Percentiles rank a stretch among this genome's conserved stretches.
phyloP scores from a whole-genome alignment of 2,329 filamentous ascomycete genomes.

The Chrysoporthe deuterocubensis region DNA sequence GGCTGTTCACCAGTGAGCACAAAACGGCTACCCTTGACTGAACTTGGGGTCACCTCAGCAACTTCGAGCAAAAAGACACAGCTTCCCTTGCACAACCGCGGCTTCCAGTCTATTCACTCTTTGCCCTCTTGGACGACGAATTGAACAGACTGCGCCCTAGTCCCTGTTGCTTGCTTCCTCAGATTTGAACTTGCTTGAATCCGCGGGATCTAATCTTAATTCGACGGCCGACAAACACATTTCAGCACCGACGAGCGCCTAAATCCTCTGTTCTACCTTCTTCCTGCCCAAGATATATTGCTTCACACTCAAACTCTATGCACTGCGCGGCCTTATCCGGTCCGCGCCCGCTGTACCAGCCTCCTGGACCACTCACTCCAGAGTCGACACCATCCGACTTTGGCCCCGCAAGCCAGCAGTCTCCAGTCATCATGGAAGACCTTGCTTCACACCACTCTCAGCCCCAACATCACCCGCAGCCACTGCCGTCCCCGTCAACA shows the following conservation, averaged over 20 bases:
- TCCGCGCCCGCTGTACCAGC: constrained; percentile 7
- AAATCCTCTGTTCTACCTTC: background rate
- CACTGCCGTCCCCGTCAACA: constrained; percentile 51
- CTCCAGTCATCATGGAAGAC: constrained; percentile 19
- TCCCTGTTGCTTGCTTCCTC: too few species aligned
- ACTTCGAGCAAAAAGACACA: background rate
- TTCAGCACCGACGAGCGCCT: background rate
- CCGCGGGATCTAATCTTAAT: constrained; percentile 11
- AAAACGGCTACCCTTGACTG: background rate
- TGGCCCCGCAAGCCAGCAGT: constrained; percentile 14
- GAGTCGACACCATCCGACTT: constrained; percentile 24
- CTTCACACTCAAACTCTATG: constrained; percentile 12
- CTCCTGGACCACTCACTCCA: constrained; percentile 12
- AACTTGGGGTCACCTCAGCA: background rate
- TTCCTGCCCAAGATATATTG: background rate
- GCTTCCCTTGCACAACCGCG: background rate
- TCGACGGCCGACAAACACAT: constrained; percentile 3
- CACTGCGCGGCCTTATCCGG: constrained; percentile 16
- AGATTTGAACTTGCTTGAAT: background rate
- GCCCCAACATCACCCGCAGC: constrained; percentile 26
- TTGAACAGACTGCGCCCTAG: background rate
- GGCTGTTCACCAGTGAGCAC: background rate
- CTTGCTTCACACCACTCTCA: background rate
- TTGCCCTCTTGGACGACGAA: too few species aligned
- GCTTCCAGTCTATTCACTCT: background rate